Percentiles rank a stretch among this genome's conserved stretches.
Evolutionary conservation across 768 basidiomycete genomes (phyloP).

Genomic region (Tricholoma saponaceum): DNA sequence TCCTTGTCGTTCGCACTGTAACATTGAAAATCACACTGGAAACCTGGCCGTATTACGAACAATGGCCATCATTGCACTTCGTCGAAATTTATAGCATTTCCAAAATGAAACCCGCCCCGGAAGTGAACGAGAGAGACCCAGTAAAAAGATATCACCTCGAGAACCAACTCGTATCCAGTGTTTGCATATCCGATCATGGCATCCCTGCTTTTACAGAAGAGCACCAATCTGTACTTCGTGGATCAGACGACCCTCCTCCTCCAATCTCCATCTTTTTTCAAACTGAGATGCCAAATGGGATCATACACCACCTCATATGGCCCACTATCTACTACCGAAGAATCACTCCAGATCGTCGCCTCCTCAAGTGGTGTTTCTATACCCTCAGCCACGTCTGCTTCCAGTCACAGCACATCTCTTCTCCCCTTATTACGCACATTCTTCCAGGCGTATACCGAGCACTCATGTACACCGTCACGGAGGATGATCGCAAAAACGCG

Average conservation of each 20-base stretch:
- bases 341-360: constrained; percentile 5
- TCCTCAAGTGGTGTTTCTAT: constrained; percentile 18
- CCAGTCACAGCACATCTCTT: constrained; percentile 22
- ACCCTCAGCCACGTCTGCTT: constrained; percentile 19
- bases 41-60: too few relatives aligned
- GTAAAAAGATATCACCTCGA: constrained; percentile 21
- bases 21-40: too few relatives aligned
- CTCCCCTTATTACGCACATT: constrained; percentile 26
- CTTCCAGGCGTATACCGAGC: constrained; percentile 42
- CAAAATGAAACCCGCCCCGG: background rate
- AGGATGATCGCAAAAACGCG: constrained; percentile 27
- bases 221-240: constrained; percentile 21
- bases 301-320: constrained; percentile 33
- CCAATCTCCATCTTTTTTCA: constrained; percentile 38
- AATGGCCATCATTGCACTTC: too few relatives aligned
- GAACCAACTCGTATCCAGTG: constrained; percentile 17
- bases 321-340: constrained; percentile 15
- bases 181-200: constrained; percentile 39
- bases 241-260: constrained; percentile 25
- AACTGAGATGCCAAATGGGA: constrained; percentile 21
- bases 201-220: constrained; percentile 24
- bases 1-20: constrained; percentile 48
- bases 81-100: constrained; percentile 22
- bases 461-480: constrained; percentile 33
- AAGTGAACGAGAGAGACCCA: constrained; percentile 11